Conservation (phyloP, 306 rosid species). For the Cicer yamashitae region DNA sequence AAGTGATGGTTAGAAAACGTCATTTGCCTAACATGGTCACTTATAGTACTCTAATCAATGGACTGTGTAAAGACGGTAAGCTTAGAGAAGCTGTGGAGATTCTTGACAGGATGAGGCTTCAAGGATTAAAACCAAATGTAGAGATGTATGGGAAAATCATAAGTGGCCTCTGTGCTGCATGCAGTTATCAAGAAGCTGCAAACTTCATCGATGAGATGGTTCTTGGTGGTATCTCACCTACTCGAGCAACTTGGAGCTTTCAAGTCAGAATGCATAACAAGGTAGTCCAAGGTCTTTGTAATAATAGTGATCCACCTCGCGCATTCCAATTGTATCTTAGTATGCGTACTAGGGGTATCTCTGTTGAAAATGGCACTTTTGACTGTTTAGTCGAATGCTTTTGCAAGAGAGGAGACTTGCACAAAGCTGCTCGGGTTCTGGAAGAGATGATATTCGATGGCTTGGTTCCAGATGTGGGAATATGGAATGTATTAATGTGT, state of each 20-base stretch:
- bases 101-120: slow-evolving; percentile 93
- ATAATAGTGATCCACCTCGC: slow-evolving; percentile 50
- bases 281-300: slow-evolving; percentile 78
- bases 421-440: slow-evolving; percentile 72
- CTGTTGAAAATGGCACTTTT: slow-evolving; percentile 59
- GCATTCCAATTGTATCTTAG: slow-evolving; percentile 85
- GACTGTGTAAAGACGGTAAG: slow-evolving; percentile 81
- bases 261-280: slow-evolving; percentile 74
- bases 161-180: slow-evolving; percentile 61
- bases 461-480: slow-evolving; percentile 68
- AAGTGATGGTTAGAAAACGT: slow-evolving; percentile 62
- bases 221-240: slow-evolving; percentile 69
- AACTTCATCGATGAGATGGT: slow-evolving; percentile 92
- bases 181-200: slow-evolving; percentile 79
- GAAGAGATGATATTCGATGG: slow-evolving; percentile 85
- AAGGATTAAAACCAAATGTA: slow-evolving; percentile 85
- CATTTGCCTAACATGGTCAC: slow-evolving; percentile 76
- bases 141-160: slow-evolving; percentile 80
- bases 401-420: slow-evolving; percentile 69
- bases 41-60: slow-evolving; percentile 73
- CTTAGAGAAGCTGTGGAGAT: slow-evolving; percentile 74
- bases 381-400: slow-evolving; percentile 59
- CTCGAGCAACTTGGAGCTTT: slow-evolving; percentile 75
- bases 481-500: slow-evolving; percentile 66
- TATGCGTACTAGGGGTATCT: slow-evolving; percentile 76